phyloP scores from a whole-genome alignment of 805 yeast genomes.

The Ogataea angusta region DNA sequence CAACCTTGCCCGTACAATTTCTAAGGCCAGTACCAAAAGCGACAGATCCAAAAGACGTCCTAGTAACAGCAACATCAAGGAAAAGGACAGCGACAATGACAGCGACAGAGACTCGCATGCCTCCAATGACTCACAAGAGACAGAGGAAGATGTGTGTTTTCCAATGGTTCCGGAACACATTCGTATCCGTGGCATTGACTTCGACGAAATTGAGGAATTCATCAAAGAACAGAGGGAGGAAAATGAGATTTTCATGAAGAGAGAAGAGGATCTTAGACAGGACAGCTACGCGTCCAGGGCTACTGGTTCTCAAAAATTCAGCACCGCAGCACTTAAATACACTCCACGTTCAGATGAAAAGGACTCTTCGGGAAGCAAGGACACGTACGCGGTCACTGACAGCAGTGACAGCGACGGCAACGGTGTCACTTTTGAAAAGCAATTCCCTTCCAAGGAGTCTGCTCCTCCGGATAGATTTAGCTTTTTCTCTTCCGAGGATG shows the following conservation, averaged over 20 bases:
- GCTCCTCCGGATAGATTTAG: conserved; percentile 74
- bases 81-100: conserved; percentile 38
- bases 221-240: conserved; percentile 58
- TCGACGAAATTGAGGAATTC: conserved; percentile 84
- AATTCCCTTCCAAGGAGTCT: conserved; percentile 14
- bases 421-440: conserved; percentile 23
- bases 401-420: conserved; percentile 16
- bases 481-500: conserved; percentile 76
- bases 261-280: conserved; percentile 32
- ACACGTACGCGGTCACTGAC: conserved; percentile 8
- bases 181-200: conserved; percentile 74
- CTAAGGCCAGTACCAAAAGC: conserved; percentile 32
- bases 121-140: conserved; percentile 79
- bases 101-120: conserved; percentile 70
- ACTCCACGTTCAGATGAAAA: conserved; percentile 44
- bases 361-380: conserved; percentile 10
- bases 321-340: conserved; percentile 58
- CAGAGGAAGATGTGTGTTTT: conserved; percentile 97
- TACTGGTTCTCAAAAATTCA: conserved; percentile 36
- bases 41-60: conserved; percentile 24
- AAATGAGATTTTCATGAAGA: conserved; percentile 34
- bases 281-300: conserved; percentile 23
- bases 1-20: conserved; percentile 26
- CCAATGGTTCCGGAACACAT: conserved; percentile 76
- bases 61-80: conserved; percentile 13